Evolutionary conservation across 208 protist species (phyloP).

Genomic region (Trypanosoma congolense): DNA sequence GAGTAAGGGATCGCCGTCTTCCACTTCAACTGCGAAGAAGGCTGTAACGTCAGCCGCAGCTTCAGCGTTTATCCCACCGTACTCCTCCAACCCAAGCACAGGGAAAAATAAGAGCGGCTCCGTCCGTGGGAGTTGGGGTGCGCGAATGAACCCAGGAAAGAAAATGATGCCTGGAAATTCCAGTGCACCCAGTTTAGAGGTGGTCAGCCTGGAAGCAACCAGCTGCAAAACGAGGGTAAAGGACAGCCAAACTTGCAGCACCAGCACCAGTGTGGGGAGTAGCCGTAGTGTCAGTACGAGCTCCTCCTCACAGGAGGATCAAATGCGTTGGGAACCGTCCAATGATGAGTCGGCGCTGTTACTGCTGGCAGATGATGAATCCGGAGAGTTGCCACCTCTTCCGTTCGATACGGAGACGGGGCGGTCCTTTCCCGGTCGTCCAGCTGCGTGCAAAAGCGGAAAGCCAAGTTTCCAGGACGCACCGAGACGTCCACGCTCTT

Average conservation of each 20-base stretch:
- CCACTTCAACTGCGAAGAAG: background rate
- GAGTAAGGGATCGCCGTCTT: background rate
- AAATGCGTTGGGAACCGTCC: background rate
- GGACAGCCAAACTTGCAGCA: background rate
- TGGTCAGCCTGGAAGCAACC: background rate
- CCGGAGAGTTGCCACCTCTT: background rate
- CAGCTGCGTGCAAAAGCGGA: no score
- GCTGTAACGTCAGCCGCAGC: no score
- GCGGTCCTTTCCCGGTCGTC: no score
- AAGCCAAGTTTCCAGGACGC: background rate
- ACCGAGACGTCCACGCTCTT: background rate
- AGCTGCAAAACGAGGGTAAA: background rate
- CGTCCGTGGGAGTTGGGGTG: background rate
- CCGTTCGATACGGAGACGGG: background rate
- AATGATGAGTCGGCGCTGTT: background rate
- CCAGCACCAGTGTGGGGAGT: background rate
- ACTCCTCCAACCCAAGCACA: no score
- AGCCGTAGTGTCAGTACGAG: background rate
- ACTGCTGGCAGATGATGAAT: background rate
- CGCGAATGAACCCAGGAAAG: background rate
- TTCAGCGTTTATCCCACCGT: no score
- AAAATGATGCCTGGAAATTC: background rate
- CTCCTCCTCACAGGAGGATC: background rate
- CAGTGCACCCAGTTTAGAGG: background rate
- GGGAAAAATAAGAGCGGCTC: background rate